Percentiles rank a stretch among this genome's conserved stretches.
Evolutionary conservation across 257 asterid genomes (phyloP).

Genomic region (Striga asiatica): DNA sequence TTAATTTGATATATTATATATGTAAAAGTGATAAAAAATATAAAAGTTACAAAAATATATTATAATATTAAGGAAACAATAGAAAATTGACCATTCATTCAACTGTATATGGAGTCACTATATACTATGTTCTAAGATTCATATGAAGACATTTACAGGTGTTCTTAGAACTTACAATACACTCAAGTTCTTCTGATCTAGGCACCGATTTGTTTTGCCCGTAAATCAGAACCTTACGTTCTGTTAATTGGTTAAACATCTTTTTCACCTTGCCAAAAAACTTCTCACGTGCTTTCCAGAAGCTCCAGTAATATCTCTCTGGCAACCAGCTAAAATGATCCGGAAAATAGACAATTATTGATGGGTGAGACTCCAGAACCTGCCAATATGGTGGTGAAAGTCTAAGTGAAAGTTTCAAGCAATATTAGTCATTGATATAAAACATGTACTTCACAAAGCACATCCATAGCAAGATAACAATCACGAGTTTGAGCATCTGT

Average conservation of each 20-base stretch:
- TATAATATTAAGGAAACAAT: no score
- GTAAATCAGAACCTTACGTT: constrained; percentile 71
- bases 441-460: constrained; percentile 63
- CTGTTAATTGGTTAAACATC: constrained; percentile 72
- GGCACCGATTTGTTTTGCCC: constrained; percentile 70
- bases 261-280: constrained; percentile 57
- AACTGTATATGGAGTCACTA: no score
- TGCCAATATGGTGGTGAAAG: constrained; percentile 25
- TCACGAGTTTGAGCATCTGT: constrained; percentile 73
- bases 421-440: neutral
- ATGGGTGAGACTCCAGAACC: constrained; percentile 76
- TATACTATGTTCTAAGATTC: no score
- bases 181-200: constrained; percentile 70
- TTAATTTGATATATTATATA: no score
- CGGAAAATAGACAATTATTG: constrained; percentile 75
- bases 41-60: no score
- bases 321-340: constrained; percentile 77
- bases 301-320: constrained; percentile 58
- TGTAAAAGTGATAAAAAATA: no score
- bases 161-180: constrained; percentile 53
- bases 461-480: constrained; percentile 79
- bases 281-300: constrained; percentile 56
- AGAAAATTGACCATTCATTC: no score
- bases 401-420: neutral
- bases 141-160: neutral